These are phyloP conservation scores for Fusarium buxicola DNA, from an alignment of 2,329 filamentous ascomycete genomes.

Conservation along the genomic window DNA sequence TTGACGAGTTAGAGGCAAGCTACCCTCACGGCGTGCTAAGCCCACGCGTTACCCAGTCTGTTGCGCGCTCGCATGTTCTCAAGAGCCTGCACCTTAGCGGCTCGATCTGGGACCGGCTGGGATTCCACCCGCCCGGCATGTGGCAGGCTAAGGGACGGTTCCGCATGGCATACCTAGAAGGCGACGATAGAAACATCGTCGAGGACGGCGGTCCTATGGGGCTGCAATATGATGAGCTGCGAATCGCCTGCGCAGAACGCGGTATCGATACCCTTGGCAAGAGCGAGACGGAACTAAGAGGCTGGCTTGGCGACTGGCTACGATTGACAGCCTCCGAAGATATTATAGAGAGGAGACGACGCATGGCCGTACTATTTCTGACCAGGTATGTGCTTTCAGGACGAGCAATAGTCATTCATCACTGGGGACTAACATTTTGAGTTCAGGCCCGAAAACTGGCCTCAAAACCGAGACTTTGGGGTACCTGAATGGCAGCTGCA, in stretches of 20 bases:
- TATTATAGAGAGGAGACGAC: conserved; percentile 52
- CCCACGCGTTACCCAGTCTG: conserved; percentile 44
- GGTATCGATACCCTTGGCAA: conserved; percentile 69
- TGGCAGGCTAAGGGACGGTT: conserved; percentile 65
- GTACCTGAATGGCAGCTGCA: conserved; percentile 57
- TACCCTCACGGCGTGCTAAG: conserved; percentile 53
- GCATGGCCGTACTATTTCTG: conserved; percentile 55
- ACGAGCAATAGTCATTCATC: neutral
- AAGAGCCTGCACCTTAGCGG: conserved; percentile 60
- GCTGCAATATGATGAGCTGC: conserved; percentile 73
- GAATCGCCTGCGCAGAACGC: conserved; percentile 76
- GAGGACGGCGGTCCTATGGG: conserved; percentile 67
- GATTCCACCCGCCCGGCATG: conserved; percentile 60
- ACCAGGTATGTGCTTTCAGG: conserved; percentile 52
- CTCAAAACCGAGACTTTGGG: conserved; percentile 54
- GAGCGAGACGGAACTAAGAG: conserved; percentile 67
- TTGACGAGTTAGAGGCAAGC: conserved; percentile 55
- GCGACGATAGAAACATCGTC: conserved; percentile 77
- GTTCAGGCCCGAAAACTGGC: conserved; percentile 55
- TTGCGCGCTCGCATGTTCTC: conserved; percentile 55
- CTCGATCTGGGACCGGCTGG: conserved; percentile 62
- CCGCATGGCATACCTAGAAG: conserved; percentile 71
- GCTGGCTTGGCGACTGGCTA: conserved; percentile 61
- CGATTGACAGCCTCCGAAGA: conserved; percentile 55
- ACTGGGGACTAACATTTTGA: conserved; percentile 21